Percentiles rank a stretch among this genome's conserved stretches.
Evolutionary conservation across 345 rosid species (phyloP).

Genomic region (Moringa oleifera): DNA sequence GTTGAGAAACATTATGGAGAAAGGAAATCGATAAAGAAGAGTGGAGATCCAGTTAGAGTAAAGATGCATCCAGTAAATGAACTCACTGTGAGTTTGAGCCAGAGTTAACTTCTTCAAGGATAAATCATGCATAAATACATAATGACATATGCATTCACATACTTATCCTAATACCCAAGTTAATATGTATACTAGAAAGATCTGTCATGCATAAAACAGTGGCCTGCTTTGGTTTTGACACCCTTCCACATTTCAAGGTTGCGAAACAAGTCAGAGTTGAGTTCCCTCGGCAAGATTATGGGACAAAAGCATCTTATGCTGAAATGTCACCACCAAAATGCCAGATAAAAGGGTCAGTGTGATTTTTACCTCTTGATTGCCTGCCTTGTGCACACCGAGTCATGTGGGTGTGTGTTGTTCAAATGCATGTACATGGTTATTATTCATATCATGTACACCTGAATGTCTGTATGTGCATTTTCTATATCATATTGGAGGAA

Average conservation of each 20-base stretch:
- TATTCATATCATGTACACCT: too few relatives aligned
- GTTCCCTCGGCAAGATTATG: constrained; percentile 33
- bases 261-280: constrained; percentile 33
- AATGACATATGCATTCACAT: too few relatives aligned
- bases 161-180: not conserved
- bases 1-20: constrained; percentile 35
- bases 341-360: constrained; percentile 49
- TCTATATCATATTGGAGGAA: too few relatives aligned
- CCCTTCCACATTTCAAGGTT: constrained; percentile 35
- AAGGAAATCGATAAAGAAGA: constrained; percentile 27
- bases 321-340: constrained; percentile 25
- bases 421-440: too few relatives aligned
- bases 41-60: constrained; percentile 23
- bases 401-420: too few relatives aligned
- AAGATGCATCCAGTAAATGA: constrained; percentile 33
- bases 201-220: too few relatives aligned
- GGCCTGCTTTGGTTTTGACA: constrained; percentile 8
- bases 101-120: not conserved
- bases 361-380: not conserved
- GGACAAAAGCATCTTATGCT: constrained; percentile 33
- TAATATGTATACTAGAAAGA: not conserved
- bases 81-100: constrained; percentile 35
- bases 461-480: too few relatives aligned
- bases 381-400: not conserved
- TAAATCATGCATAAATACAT: not conserved